Percentiles rank a stretch among this genome's conserved stretches.
These are phyloP conservation scores for Thermothielavioides terrestris DNA, from an alignment of 495 filamentous ascomycete genomes.

Conservation along the genomic window DNA sequence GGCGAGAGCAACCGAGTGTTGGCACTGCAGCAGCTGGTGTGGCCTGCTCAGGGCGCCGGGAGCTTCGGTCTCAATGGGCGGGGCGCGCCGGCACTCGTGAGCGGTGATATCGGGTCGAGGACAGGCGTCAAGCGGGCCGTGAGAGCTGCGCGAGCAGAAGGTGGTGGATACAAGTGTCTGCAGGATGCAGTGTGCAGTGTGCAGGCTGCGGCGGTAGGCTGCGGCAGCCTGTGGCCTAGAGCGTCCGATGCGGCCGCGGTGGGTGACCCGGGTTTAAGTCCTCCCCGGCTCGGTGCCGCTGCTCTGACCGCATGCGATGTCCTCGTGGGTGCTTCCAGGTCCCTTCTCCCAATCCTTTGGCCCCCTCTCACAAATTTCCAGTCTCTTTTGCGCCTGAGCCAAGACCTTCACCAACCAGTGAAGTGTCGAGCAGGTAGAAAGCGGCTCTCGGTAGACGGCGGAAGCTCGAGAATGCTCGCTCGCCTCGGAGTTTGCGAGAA, in stretches of 20 bases:
- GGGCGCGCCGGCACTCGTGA: constrained; percentile 3
- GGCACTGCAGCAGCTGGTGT: not conserved
- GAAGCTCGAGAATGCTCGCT: too few species aligned
- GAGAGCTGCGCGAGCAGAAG: not conserved
- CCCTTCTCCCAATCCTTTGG: not conserved
- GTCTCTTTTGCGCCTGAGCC: too few species aligned
- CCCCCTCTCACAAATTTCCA: too few species aligned
- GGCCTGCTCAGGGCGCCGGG: not conserved
- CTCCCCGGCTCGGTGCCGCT: not conserved
- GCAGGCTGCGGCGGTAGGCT: not conserved
- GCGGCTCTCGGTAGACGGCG: too few species aligned
- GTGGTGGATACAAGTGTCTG: constrained; percentile 8
- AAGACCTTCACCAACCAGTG: too few species aligned
- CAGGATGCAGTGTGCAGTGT: constrained; percentile 13
- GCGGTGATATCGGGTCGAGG: constrained; percentile 1
- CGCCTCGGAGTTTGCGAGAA: too few species aligned
- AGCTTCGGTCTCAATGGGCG: constrained; percentile 4
- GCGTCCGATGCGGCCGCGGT: not conserved
- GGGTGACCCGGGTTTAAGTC: not conserved
- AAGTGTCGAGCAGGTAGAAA: too few species aligned
- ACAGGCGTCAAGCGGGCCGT: constrained; percentile 4
- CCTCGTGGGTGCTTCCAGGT: not conserved
- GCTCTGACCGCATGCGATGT: not conserved
- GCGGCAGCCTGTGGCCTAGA: not conserved
- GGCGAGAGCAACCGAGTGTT: not conserved